A percentile compares a stretch with the other conserved stretches of the same genome.
phyloP scores from a whole-genome alignment of 2,329 filamentous ascomycete genomes.

The Lasiodiplodia theobromae region DNA sequence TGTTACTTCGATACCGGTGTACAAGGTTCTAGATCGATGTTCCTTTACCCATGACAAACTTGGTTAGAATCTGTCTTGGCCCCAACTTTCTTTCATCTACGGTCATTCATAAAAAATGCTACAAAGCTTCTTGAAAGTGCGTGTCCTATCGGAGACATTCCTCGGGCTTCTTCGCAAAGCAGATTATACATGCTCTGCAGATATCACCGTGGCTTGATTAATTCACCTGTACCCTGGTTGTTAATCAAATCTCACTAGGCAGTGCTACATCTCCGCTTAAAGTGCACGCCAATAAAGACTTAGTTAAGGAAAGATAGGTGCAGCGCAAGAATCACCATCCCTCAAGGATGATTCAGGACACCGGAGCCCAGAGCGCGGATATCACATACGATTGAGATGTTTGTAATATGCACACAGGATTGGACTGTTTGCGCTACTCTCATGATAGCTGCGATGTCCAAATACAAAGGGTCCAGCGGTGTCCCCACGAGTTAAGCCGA shows the following conservation, averaged over 20 bases:
- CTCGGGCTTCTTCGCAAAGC: neutral
- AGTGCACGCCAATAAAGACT: neutral
- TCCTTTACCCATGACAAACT: neutral
- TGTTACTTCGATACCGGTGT: neutral
- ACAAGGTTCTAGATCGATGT: neutral
- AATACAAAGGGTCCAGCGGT: neutral
- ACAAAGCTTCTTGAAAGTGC: neutral
- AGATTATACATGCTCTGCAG: neutral
- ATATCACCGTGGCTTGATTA: neutral
- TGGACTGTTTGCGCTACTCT: neutral
- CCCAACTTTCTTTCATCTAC: neutral
- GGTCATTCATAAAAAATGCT: neutral
- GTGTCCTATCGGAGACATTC: neutral
- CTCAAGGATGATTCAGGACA: no score
- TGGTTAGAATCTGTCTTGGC: neutral
- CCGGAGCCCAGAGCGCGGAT: neutral
- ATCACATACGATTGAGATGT: neutral
- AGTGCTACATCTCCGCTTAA: neutral
- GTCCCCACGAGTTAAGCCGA: neutral
- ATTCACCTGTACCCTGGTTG: neutral
- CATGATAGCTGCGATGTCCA: neutral
- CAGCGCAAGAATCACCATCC: neutral
- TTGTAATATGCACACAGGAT: neutral
- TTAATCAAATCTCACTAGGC: neutral
- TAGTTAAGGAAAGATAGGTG: neutral